A percentile compares a stretch with the other conserved stretches of the same genome.
These are phyloP conservation scores for Cyclotella distinguenda DNA, from an alignment of 108 stramenopile genomes.

Conservation along the genomic window DNA sequence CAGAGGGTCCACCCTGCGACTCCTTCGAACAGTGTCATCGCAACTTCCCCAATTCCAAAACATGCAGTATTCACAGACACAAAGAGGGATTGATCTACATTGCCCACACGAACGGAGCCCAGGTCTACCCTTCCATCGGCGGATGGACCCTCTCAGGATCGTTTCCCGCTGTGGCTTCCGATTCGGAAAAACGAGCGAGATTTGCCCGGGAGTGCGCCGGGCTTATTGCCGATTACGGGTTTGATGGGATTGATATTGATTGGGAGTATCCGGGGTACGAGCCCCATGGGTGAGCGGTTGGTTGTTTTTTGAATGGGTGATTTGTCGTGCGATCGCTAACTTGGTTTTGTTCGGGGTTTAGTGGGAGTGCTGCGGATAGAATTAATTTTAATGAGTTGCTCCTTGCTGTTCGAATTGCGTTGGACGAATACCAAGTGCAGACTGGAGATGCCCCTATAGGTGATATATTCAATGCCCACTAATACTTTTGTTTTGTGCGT, in stretches of 20 bases:
- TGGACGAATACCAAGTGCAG: constrained; percentile 19
- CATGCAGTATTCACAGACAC: constrained; percentile 26
- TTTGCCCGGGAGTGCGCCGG: constrained; percentile 34
- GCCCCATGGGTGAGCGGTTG: constrained; percentile 17
- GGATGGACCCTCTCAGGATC: constrained; percentile 27
- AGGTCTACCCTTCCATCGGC: constrained; percentile 26
- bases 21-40: constrained; percentile 39
- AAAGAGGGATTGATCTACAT: constrained; percentile 23
- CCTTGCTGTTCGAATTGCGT: constrained; percentile 10
- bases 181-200: constrained; percentile 5
- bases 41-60: constrained; percentile 36
- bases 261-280: constrained; percentile 37
- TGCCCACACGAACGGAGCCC: constrained; percentile 21
- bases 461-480: neutral
- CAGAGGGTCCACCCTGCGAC: constrained; percentile 20
- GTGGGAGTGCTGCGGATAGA: constrained; percentile 16
- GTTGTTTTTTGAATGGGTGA: neutral
- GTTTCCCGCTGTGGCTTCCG: constrained; percentile 24
- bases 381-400: constrained; percentile 28
- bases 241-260: constrained; percentile 37
- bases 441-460: constrained; percentile 24
- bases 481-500: no score
- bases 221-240: constrained; percentile 34
- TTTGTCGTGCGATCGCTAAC: neutral
- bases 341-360: neutral